Percentiles rank a stretch among this genome's conserved stretches.
Evolutionary conservation across 176 grass and related monocot genomes (phyloP).

Genomic region (Triticum monococcum): DNA sequence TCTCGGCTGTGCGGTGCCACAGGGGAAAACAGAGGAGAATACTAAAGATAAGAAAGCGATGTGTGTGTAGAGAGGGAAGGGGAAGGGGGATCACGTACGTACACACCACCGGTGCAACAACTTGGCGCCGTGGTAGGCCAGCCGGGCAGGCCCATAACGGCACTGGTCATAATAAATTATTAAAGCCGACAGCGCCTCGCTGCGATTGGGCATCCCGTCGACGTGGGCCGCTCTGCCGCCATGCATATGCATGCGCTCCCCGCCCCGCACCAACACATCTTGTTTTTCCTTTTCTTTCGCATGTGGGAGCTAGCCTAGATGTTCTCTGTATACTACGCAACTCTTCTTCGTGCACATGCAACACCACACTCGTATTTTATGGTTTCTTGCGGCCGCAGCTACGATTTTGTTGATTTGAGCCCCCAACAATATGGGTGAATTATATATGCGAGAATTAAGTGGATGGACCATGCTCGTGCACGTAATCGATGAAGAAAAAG

Average conservation of each 20-base stretch:
- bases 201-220: constrained; percentile 21
- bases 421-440: not conserved
- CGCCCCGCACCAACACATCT: not conserved
- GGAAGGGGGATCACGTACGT: constrained; percentile 34
- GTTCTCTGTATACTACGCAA: not conserved
- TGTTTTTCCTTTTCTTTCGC: not conserved
- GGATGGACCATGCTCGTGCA: not conserved
- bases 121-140: constrained; percentile 49
- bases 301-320: not conserved
- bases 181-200: constrained; percentile 53
- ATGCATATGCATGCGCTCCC: constrained; percentile 16
- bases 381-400: too few species aligned
- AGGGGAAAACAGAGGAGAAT: constrained; percentile 42
- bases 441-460: not conserved
- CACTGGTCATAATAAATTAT: constrained; percentile 47
- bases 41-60: constrained; percentile 65
- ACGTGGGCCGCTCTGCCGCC: constrained; percentile 50
- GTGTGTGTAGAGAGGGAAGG: not conserved
- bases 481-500: not conserved
- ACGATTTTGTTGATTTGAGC: not conserved
- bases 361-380: not conserved
- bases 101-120: constrained; percentile 45
- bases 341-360: not conserved
- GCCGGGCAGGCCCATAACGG: constrained; percentile 31
- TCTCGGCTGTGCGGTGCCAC: constrained; percentile 2